A percentile compares a stretch with the other conserved stretches of the same genome.
phyloP scores from a whole-genome alignment of 345 rosid species.

The Clausena lansium region DNA sequence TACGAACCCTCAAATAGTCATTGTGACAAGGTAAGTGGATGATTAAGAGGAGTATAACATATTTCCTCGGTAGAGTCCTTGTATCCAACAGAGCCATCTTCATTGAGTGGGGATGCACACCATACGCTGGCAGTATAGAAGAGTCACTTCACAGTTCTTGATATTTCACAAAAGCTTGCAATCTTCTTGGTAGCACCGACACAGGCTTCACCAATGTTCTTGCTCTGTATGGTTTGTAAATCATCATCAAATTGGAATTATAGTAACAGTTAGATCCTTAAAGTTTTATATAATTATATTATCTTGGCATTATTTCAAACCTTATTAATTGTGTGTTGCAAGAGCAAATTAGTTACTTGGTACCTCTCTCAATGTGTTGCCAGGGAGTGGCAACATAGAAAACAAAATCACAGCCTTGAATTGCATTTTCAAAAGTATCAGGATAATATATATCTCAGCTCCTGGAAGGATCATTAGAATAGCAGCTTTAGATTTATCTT shows the following conservation, averaged over 20 bases:
- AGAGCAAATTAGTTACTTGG: slow-evolving; percentile 7
- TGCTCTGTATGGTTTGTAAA: too few species aligned
- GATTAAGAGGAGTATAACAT: slow-evolving; percentile 39
- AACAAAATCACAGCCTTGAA: slow-evolving; percentile 27
- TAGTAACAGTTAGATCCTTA: too few species aligned
- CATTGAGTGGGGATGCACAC: slow-evolving; percentile 28
- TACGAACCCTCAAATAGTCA: too few species aligned
- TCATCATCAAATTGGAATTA: too few species aligned
- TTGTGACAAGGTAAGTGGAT: too few species aligned
- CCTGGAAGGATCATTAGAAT: slow-evolving; percentile 19
- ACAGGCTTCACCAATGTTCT: slow-evolving; percentile 14
- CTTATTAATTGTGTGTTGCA: too few species aligned
- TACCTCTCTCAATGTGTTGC: not conserved
- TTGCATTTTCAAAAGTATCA: slow-evolving; percentile 7
- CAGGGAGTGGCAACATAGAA: slow-evolving; percentile 32
- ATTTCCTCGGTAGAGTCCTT: slow-evolving; percentile 33
- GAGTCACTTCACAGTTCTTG: slow-evolving; percentile 27
- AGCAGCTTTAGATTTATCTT: too few species aligned
- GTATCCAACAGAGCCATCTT: slow-evolving; percentile 19
- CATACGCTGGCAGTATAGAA: slow-evolving; percentile 31
- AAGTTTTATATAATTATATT: too few species aligned
- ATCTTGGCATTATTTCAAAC: too few species aligned
- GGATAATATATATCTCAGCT: slow-evolving; percentile 20
- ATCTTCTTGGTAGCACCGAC: slow-evolving; percentile 26
- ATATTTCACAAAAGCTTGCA: slow-evolving; percentile 18